Evolutionary conservation across 2,329 filamentous ascomycete species (phyloP).

Genomic region (Diaporthe sp.): DNA sequence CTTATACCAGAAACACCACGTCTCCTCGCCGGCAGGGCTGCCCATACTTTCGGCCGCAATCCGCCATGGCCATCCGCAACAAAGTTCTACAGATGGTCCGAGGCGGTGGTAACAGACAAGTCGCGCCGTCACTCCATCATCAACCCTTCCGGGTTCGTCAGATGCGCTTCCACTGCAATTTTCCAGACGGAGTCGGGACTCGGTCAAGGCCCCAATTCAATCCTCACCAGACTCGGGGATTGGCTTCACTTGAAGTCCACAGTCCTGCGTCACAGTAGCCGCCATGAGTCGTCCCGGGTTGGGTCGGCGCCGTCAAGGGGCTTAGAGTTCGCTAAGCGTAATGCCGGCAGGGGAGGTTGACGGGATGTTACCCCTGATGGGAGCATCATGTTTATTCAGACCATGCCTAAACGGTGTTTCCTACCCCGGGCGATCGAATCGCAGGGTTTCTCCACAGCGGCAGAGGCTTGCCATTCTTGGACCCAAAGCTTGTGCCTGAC

Average conservation of each 20-base stretch:
- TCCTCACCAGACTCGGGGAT: background rate
- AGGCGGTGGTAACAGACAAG: background rate
- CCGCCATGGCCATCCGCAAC: background rate
- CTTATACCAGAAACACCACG: slow-evolving; percentile 27
- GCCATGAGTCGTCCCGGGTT: slow-evolving; percentile 28
- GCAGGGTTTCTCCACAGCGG: slow-evolving; percentile 14
- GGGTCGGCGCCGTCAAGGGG: slow-evolving; percentile 7
- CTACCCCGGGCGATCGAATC: slow-evolving; percentile 18
- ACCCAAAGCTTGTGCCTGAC: slow-evolving; percentile 15
- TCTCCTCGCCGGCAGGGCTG: background rate
- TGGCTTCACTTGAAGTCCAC: background rate
- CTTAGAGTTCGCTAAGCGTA: slow-evolving; percentile 22
- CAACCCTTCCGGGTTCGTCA: slow-evolving; percentile 6
- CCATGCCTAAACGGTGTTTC: slow-evolving; percentile 15
- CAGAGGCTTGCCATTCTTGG: background rate
- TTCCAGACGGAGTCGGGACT: slow-evolving; percentile 23
- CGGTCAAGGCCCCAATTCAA: slow-evolving; percentile 3
- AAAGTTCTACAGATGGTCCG: slow-evolving; percentile 11
- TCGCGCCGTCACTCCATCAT: background rate
- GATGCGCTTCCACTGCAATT: slow-evolving; percentile 32
- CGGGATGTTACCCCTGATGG: slow-evolving; percentile 20
- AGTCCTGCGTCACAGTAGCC: slow-evolving; percentile 27
- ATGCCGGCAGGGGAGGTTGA: background rate
- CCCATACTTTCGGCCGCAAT: background rate
- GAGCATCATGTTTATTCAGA: slow-evolving; percentile 8